phyloP scores from a whole-genome alignment of 257 asterid species.

The Paraleonurus japonicus region DNA sequence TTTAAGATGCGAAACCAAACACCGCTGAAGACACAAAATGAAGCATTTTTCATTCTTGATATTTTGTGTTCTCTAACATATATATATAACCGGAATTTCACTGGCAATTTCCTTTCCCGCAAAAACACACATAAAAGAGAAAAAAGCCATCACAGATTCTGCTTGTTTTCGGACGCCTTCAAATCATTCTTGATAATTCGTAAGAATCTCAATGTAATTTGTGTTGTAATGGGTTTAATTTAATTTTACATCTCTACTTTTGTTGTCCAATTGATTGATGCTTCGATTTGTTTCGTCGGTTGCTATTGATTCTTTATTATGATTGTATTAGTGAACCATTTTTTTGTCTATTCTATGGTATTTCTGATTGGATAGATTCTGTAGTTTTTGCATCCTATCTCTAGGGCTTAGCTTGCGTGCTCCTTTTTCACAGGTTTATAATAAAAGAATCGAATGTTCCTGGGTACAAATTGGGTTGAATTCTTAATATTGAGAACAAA shows the following conservation, averaged over 20 bases:
- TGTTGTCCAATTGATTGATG: conserved; percentile 15
- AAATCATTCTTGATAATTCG: conserved; percentile 32
- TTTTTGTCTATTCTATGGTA: not conserved
- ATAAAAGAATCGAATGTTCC: conserved; percentile 1
- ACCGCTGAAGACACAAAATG: conserved; percentile 2
- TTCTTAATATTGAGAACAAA: not conserved
- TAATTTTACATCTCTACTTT: not conserved
- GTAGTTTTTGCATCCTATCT: conserved; percentile 6
- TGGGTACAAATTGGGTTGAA: conserved; percentile 1
- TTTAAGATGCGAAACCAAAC: not conserved
- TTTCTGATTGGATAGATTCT: not conserved
- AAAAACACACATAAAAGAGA: conserved; percentile 23
- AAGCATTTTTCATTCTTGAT: conserved; percentile 9
- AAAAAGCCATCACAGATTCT: conserved; percentile 28
- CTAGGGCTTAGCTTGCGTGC: conserved; percentile 41
- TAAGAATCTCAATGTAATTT: conserved; percentile 19
- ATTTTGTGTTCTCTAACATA: not conserved
- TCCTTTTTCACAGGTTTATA: conserved; percentile 19
- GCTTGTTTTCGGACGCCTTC: conserved; percentile 32
- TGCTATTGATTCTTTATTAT: conserved; percentile 11
- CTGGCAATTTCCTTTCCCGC: conserved; percentile 37
- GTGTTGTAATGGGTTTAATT: not conserved
- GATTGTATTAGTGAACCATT: conserved; percentile 8
- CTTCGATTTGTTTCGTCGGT: conserved; percentile 5
- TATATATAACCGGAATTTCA: conserved; percentile 30